Evolutionary conservation across 2,329 filamentous ascomycete species (phyloP), one percentile per base, ranked within the genome.

Genomic region (Paracorniculantispora psalliotae): DNA sequence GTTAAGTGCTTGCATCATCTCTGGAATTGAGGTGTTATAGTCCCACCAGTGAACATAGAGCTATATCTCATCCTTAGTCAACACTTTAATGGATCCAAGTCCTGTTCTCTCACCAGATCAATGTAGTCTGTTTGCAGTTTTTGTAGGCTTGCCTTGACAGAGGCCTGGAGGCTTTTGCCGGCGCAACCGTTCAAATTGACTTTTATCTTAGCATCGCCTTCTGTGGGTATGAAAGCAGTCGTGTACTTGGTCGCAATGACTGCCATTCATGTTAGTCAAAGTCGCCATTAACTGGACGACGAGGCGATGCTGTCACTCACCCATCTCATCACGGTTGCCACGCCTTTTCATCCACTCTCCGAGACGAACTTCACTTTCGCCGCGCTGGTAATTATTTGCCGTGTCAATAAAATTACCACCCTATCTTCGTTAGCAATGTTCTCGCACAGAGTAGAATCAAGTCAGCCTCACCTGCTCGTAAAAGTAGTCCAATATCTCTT

Each of bases 351-450:
- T 87, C 86, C 87, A 91, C 64, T 88, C 85, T 37, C 88, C 88
- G 59, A 91, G 75, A 82, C 86, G 87, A 55, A 67, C 71, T 71
- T 90, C 87, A 1, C 82, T 83, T 69, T 89, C 79, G 61, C 76
- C 77, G 57, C 77, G 73, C 64, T 88, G 86, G 72, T 90, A 90
- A 69, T 86, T 86, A 73, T 85, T 88, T 60, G 86, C 67, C 0
- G 86, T 89, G 69, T 91, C 88, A 67, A 91, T 86, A 70, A 91
- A 90, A 72, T 91, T 91, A 25, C 88, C 88, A 3, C 57, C 57
- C 57, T 59, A 41, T 15, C 0, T 12, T 41, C 3, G 15, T 35
- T 19, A 59, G 6, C 2, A 9, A 19, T 21, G 13, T 7, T n/a
- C 8, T 3, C 13, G 33, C 33, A 4, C 12, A 2, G n/a, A 9